Base-by-base conservation (phyloP, 1,284 basidiomycete genomes). In the Stygiomarasmius scandens region DNA sequence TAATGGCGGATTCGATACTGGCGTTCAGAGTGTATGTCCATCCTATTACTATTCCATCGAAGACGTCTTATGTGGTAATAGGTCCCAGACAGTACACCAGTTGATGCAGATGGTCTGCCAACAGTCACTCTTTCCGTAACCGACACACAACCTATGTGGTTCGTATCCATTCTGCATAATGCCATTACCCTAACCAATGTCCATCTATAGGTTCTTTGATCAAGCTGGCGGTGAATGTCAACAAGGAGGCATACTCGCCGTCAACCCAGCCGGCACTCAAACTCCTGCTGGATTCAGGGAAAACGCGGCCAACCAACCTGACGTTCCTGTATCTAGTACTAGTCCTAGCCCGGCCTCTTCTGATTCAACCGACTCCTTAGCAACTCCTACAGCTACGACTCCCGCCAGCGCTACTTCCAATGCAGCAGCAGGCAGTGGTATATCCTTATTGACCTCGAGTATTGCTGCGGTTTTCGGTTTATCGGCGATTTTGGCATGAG, bases 1-100 rank as follows among this genome's bases (percentile, higher is more conserved):
- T n/a, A 67, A 66, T 47, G 72, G 68, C 14, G 71, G 68, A 0
- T 72, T 70, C 55, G 66, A 72, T 46, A 69, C 68, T 51, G 72
- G 70, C 5, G 66, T 74, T 27, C 58, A 67, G 24, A 70, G 65
- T 32, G 73, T 72, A 59, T 45, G 63, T 58, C 24, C 38, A 23
- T 46, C 8, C 12, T 53, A 29, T 38, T n/a, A 38, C 22, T 16
- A 25, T 34, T 19, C 25, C 32, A 14, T 27, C 41, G 32, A 22
- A 29, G 49, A 52, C 54, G 47, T 10, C 27, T 23, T 43, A 3
- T 51, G 23, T 24, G 49, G 24, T 20, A n/a, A 16, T 54, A 74
- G 73, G 70, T 74, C 4, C 56, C 67, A 16, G 68, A 72, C 55
- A 63, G 60, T 47, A 55, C 70, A 34, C 52, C 53, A 2, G 71